Evolutionary conservation across 2,329 filamentous ascomycete genomes (phyloP), one percentile per base, ranked within the genome.

Genomic region (Colletotrichum falcatum): DNA sequence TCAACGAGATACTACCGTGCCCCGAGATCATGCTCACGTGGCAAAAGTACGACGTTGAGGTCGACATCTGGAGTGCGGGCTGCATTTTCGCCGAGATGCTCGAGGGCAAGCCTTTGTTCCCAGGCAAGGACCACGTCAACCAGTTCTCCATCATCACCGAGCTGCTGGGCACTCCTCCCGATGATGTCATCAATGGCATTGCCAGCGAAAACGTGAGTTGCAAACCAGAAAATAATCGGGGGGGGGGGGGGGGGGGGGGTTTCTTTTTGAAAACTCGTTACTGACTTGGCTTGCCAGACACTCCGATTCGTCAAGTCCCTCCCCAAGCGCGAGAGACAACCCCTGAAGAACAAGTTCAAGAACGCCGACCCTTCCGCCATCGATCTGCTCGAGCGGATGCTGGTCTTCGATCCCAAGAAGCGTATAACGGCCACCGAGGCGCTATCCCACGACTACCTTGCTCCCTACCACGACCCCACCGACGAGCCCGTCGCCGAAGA

Each of bases 41-140:
- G 96, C 96, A 99, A 86, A 99, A 99, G 85, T 99, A 99, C 83
- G 96, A 99, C 76, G 91, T 98, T 58, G 96, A 98, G 84, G 96
- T 99, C 69, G 96, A 99, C 81, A 97, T 99, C 80, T 99, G 96
- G 96, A 98, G 96, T 80, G 95, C 95, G 23, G 96, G 96, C 72
- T 99, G 96, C 83, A 99, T 99, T 80, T 98, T 99, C 77, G 96
- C 96, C 51, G 96, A 99, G 84, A 99, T 99, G 96, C 88, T 99
- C 70, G 95, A 98, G 84, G 96, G 96, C 79, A 98, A 98, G 85
- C 96, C 96, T 39, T 85, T 99, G 28, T 99, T 99, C 87, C 96
- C 96, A 0, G 96, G 96, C 80, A 99, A 99, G 85, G 96, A 99
- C 79, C 96, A 99, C 80, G 96, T 99, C 82, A 97, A 99, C 84